A percentile compares a stretch with the other conserved stretches of the same genome.
Conservation (phyloP, 768 basidiomycete genomes). For the Daedaleopsis nitida region DNA sequence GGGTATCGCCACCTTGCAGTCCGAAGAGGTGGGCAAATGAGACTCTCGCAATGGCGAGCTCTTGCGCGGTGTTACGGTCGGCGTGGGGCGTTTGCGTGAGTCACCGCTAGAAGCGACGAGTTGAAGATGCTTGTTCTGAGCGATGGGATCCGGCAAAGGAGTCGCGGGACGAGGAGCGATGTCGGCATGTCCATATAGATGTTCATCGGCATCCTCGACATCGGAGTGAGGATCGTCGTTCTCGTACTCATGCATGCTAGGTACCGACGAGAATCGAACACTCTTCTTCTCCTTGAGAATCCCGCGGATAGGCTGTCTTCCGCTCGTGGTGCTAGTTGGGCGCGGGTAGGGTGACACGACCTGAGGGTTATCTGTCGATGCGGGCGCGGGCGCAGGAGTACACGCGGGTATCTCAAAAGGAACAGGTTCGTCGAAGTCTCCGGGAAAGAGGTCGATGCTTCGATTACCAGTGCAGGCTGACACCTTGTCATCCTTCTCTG, state of each 20-base stretch:
- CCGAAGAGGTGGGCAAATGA: slow-evolving; percentile 1
- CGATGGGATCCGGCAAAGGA: neutral
- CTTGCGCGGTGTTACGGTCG: slow-evolving; percentile 8
- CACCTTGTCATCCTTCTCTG: neutral
- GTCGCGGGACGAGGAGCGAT: neutral
- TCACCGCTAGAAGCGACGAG: neutral
- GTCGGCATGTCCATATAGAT: neutral
- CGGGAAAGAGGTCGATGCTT: neutral
- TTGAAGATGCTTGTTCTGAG: neutral
- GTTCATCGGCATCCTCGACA: neutral
- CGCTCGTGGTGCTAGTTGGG: slow-evolving; percentile 29
- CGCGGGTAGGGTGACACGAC: slow-evolving; percentile 17
- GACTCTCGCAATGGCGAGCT: slow-evolving; percentile 15
- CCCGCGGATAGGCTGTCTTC: slow-evolving; percentile 32
- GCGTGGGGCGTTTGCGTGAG: neutral
- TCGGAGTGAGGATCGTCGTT: slow-evolving; percentile 2
- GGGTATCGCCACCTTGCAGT: neutral
- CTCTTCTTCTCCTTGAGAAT: slow-evolving; percentile 44
- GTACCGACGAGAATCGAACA: slow-evolving; percentile 37
- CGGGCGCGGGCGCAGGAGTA: slow-evolving; percentile 22
- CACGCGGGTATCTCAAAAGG: slow-evolving; percentile 24
- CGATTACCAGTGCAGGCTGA: neutral
- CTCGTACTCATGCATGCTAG: slow-evolving; percentile 22
- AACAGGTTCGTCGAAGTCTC: slow-evolving; percentile 18
- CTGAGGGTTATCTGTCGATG: slow-evolving; percentile 10